These are phyloP conservation scores for Paecilomyces sp. DNA, from an alignment of 2,329 filamentous ascomycete species.

Conservation along the genomic window DNA sequence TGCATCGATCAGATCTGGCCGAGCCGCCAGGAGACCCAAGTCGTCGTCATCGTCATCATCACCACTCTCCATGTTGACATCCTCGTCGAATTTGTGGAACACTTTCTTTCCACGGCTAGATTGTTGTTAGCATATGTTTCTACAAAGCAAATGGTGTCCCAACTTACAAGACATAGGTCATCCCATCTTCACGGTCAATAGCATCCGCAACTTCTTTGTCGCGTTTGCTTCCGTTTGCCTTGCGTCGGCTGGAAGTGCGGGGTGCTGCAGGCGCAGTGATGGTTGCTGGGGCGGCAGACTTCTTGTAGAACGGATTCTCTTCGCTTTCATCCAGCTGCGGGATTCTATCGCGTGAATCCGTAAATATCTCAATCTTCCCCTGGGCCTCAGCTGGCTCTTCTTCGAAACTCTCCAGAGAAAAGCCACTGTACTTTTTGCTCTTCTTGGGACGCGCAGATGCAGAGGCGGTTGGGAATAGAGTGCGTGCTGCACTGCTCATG, in stretches of 20 bases:
- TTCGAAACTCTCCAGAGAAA: conserved; percentile 38
- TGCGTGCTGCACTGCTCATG: conserved; percentile 44
- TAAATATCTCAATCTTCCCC: conserved; percentile 50
- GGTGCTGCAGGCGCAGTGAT: conserved; percentile 14
- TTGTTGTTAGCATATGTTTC: conserved; percentile 18
- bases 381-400: conserved; percentile 23
- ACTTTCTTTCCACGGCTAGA: conserved; percentile 55
- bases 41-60: conserved; percentile 32
- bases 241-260: conserved; percentile 28
- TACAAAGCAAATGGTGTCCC: conserved; percentile 1
- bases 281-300: conserved; percentile 22
- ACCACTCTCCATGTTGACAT: conserved; percentile 32
- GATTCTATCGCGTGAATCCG: conserved; percentile 56
- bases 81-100: conserved; percentile 48
- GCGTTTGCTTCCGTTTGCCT: conserved; percentile 21
- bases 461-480: conserved; percentile 43
- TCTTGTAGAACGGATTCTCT: conserved; percentile 51
- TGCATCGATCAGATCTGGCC: conserved; percentile 30
- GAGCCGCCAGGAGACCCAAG: conserved; percentile 33
- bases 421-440: conserved; percentile 37
- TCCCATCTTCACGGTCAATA: conserved; percentile 47
- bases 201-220: conserved; percentile 43
- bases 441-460: conserved; percentile 42
- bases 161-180: conserved; percentile 57
- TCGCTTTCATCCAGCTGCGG: conserved; percentile 45